phyloP scores from a whole-genome alignment of 2,329 filamentous ascomycete genomes.

The Ceratocystis destructans region DNA sequence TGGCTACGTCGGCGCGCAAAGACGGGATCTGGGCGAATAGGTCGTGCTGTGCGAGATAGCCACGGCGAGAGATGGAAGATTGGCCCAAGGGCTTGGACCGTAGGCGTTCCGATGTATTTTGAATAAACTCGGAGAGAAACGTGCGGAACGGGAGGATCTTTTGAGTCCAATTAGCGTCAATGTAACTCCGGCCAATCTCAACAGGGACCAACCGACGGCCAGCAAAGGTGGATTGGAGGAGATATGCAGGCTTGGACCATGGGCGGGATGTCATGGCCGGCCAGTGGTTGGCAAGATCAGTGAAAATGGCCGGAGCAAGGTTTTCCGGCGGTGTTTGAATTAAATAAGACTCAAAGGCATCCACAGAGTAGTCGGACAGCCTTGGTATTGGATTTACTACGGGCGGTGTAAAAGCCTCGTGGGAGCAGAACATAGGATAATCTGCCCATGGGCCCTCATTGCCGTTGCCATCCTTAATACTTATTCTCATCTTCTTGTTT shows the following conservation, averaged over 20 bases:
- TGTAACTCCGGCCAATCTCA: constrained; percentile 77
- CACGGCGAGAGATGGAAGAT: constrained; percentile 29
- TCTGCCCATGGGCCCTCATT: constrained; percentile 6
- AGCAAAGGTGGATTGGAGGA: constrained; percentile 57
- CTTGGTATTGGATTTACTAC: constrained; percentile 31
- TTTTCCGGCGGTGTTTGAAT: constrained; percentile 24
- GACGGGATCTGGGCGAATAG: constrained; percentile 70
- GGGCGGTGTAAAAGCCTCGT: constrained; percentile 29
- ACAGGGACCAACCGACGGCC: constrained; percentile 73
- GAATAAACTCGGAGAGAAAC: constrained; percentile 53
- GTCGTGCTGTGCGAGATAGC: constrained; percentile 86
- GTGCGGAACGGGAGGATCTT: constrained; percentile 59
- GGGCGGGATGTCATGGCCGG: constrained; percentile 54
- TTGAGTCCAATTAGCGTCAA: constrained; percentile 73
- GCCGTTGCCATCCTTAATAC: not conserved
- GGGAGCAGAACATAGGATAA: constrained; percentile 13
- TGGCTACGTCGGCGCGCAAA: constrained; percentile 58
- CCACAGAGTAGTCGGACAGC: constrained; percentile 37
- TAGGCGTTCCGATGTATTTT: constrained; percentile 13
- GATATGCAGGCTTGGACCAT: constrained; percentile 64
- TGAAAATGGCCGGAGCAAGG: constrained; percentile 54
- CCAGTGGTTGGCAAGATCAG: constrained; percentile 53
- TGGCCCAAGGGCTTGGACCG: not conserved
- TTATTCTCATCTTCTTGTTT: constrained; percentile 16
- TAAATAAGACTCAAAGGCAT: constrained; percentile 49